Percentiles rank a stretch among this genome's conserved stretches.
phyloP scores from a whole-genome alignment of 306 rosid species.

The Cicer yamashitae region DNA sequence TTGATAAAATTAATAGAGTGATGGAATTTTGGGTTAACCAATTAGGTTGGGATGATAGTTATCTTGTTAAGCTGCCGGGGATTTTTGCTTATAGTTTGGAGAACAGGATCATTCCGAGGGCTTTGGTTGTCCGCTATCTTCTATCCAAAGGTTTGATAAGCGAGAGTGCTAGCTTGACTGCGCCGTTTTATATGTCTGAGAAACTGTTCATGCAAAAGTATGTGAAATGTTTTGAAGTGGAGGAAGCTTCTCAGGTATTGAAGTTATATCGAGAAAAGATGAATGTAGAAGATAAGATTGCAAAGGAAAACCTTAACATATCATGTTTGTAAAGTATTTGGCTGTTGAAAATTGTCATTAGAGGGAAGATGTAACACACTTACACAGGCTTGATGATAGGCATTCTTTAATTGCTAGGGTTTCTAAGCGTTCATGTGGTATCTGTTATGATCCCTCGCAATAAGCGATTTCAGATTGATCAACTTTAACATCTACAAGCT shows the following conservation, averaged over 20 bases:
- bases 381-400: not conserved
- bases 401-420: not conserved
- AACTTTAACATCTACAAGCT: not conserved
- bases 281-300: not conserved
- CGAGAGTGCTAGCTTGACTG: slow-evolving; percentile 23
- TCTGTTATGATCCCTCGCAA: not conserved
- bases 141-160: slow-evolving; percentile 49
- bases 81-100: slow-evolving; percentile 15
- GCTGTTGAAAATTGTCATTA: not conserved
- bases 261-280: slow-evolving; percentile 36
- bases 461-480: not conserved
- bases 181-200: slow-evolving; percentile 14
- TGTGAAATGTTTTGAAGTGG: slow-evolving; percentile 35
- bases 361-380: not conserved
- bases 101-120: slow-evolving; percentile 57
- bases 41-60: slow-evolving; percentile 48
- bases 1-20: slow-evolving; percentile 47
- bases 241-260: slow-evolving; percentile 30
- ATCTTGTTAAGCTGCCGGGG: not conserved
- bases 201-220: slow-evolving; percentile 39
- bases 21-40: slow-evolving; percentile 55
- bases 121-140: slow-evolving; percentile 47
- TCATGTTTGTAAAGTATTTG: not conserved
- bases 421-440: not conserved
- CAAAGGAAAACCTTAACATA: not conserved